Base-by-base conservation (phyloP, 176 grass and related monocot species). In the Musa troglodytarum region DNA sequence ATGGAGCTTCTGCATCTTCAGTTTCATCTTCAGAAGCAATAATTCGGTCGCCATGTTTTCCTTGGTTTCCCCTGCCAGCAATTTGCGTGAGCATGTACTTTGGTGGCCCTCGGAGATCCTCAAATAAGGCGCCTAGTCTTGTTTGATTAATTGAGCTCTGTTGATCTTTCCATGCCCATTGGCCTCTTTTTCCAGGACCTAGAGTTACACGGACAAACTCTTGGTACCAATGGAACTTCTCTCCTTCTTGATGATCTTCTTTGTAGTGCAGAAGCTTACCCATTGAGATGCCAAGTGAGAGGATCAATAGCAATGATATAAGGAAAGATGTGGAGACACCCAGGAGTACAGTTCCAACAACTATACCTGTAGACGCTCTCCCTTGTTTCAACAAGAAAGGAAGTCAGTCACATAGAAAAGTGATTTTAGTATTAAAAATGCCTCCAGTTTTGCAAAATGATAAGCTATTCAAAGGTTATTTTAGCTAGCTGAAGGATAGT, bases 21-120 rank as follows among this genome's bases (percentile, higher is more conserved):
- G 66, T 88, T 77, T 90, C 83, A 83, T 88, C 93, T 73, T 88
- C 87, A 16, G 93, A 90, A 73, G 81, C 89, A 16, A 92, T 90
- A 66, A 82, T 86, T 75, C 69, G 85, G 69, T 92, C 83, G 25
- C 77, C 80, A 50, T 14, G 73, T 67, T 73, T 88, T 68, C 80
- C 71, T 52, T 69, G 25, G 15, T 53, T 77, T 9, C 77, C 59
- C 22, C 55, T 72, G 13, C 78, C 61, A 0, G 75, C 64, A 55
- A 92, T 89, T 85, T 89, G 92, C 23, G 87, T 82, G 11, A 88
- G 63, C 87, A 86, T 92, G 80, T 86, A 86, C 83, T 87, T 96
- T 16, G 90, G 88, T 24, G 88, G 88, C 12, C 95, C 95, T 20
- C 95, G 86, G 53, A 98, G 86, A 77, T 98, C 90, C 76, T 98